Conservation (phyloP, 345 rosid species). For the Rhodamnia rubescens region DNA sequence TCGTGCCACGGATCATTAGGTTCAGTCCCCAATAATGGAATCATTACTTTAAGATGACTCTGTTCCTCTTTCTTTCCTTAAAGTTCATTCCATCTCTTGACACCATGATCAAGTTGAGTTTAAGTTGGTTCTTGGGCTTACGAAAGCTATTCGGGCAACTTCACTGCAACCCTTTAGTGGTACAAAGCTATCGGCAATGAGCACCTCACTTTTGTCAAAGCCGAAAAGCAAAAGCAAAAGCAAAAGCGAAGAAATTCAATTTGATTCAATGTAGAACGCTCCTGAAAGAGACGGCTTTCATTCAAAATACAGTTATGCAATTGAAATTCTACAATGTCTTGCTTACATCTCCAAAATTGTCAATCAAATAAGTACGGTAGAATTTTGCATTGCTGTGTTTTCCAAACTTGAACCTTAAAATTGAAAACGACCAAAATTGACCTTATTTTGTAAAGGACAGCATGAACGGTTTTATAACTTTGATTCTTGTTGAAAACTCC, state of each 20-base stretch:
- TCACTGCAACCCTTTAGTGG: too few species aligned
- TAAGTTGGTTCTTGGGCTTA: too few species aligned
- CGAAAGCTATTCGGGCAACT: too few species aligned
- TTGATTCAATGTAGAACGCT: too few species aligned
- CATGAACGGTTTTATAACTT: neutral
- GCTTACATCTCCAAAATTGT: neutral
- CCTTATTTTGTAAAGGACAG: neutral
- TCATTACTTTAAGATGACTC: neutral
- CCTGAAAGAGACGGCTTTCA: too few species aligned
- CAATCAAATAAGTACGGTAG: neutral
- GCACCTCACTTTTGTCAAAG: too few species aligned
- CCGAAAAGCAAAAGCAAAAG: too few species aligned
- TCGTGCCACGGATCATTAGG: neutral
- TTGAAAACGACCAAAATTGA: neutral
- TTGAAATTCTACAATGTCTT: neutral
- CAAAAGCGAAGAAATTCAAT: too few species aligned
- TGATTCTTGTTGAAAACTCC: neutral
- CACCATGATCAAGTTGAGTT: too few species aligned
- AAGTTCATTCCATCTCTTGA: too few species aligned
- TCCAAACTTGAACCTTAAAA: neutral
- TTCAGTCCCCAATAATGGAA: fast-evolving
- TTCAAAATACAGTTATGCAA: neutral
- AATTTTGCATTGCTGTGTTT: neutral
- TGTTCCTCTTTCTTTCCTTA: fast-evolving
- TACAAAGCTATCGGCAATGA: too few species aligned